These are phyloP conservation scores for Epichloe amarillans DNA, from an alignment of 2,329 filamentous ascomycete species.

Conservation along the genomic window DNA sequence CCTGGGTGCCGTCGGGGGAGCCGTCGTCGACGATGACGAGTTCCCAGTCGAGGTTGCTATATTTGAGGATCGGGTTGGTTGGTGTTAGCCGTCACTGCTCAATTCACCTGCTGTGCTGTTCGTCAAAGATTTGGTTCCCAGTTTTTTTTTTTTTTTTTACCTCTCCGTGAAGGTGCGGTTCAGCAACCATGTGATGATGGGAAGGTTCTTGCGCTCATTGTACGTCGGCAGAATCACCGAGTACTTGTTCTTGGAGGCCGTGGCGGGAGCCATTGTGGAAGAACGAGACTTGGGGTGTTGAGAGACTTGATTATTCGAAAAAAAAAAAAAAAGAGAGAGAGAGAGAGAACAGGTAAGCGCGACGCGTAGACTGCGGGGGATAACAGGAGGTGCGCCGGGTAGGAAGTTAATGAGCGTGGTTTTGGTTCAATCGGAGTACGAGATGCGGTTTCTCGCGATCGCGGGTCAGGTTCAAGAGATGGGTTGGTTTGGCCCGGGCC, in stretches of 20 bases:
- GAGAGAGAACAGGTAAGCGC: neutral
- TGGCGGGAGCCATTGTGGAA: constrained; percentile 32
- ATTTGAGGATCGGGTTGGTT: neutral
- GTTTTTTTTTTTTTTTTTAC: constrained; percentile 47
- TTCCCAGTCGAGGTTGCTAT: constrained; percentile 87
- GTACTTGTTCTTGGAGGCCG: constrained; percentile 57
- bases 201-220: constrained; percentile 95
- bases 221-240: constrained; percentile 96
- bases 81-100: neutral
- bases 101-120: neutral
- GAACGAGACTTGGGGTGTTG: neutral
- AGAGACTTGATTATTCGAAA: neutral
- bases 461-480: neutral
- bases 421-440: constrained; percentile 9
- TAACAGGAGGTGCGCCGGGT: neutral
- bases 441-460: neutral
- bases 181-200: constrained; percentile 88
- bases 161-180: constrained; percentile 82
- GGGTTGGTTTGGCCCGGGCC: neutral
- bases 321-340: no score
- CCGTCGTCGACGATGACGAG: constrained; percentile 97
- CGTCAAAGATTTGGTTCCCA: neutral
- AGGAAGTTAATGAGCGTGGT: constrained; percentile 15
- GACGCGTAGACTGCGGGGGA: neutral
- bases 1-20: constrained; percentile 93